Conservation (phyloP, 73 alveolate genomes). For the Paramecium pentaurelia region DNA sequence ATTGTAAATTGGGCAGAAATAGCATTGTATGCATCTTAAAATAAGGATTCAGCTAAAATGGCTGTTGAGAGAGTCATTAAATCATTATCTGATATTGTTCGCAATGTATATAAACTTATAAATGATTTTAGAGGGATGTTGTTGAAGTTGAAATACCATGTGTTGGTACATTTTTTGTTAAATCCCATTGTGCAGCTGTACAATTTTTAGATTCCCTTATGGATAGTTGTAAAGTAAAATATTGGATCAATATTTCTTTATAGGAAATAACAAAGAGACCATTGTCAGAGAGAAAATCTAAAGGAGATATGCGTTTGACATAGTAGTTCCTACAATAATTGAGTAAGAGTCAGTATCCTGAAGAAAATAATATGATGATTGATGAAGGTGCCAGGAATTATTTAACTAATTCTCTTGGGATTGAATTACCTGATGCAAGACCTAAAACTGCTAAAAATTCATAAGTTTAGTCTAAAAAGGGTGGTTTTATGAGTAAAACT, state of each 20-base stretch:
- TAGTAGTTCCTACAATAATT: not conserved
- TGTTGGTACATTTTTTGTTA: conserved; percentile 52
- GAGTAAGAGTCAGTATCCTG: not conserved
- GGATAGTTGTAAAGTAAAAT: not conserved
- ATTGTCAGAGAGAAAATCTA: conserved; percentile 48
- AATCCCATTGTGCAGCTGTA: conserved; percentile 56
- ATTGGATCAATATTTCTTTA: not conserved
- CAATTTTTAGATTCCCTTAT: conserved; percentile 44
- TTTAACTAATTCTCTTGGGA: conserved; percentile 33
- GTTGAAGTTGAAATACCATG: conserved; percentile 62
- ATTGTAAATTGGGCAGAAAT: conserved; percentile 58
- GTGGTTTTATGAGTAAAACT: conserved; percentile 1
- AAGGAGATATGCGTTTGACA: conserved; percentile 57
- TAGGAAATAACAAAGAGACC: conserved; percentile 60
- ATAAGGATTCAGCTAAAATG: conserved; percentile 58
- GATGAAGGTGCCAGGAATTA: conserved; percentile 56
- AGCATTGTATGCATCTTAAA: conserved; percentile 54
- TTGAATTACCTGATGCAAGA: conserved; percentile 35
- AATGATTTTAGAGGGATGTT: conserved; percentile 11
- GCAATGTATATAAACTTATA: not conserved
- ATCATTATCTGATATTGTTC: conserved; percentile 44
- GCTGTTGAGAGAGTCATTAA: conserved; percentile 55
- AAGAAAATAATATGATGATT: conserved; percentile 2
- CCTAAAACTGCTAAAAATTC: conserved; percentile 26
- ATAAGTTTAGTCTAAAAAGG: not conserved